Base-by-base conservation (phyloP, 1,284 basidiomycete genomes). In the Apiotrichum gamsii region DNA sequence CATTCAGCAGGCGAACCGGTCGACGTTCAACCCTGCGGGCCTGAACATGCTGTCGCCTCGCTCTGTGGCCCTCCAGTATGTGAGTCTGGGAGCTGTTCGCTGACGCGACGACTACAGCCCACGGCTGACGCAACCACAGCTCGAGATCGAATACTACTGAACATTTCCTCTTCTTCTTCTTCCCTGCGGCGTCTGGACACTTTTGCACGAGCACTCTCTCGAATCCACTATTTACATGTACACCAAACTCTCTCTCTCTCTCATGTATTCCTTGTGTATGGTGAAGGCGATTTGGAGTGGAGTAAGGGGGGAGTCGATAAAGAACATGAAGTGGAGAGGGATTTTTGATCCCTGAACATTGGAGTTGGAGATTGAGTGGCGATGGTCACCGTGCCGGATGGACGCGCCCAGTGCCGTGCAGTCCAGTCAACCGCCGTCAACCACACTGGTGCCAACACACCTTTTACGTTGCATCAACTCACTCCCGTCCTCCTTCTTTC, bases 11-110 rank as follows among this genome's bases (percentile, higher is more conserved):
- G 61, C 60, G 6, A 78, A 78, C 52, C 42, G 54, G 28, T 58
- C 63, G n/a, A 33, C 67, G 25, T 74, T 75, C 59, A 74, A 77
- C 46, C 66, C 68, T 3, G 64, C 57, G 3, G 76, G 77, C 0
- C 55, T 78, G 23, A 74, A 75, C 33, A 55, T 78, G 9, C 63
- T 75, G 8, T 64, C 69, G n/a, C 77, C 77, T 1, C 50, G 65
- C 15, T 58, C 64, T 39, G 70, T 70, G 4, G 76, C 73, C 5
- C 70, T 75, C 43, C 71, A 78, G 58, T 78, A 74, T 48, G 75
- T 76, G 47, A 64, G 74, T 63, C 25, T 28, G 25, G 8, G 25
- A n/a, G n/a, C n/a, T n/a, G n/a, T n/a, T n/a, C n/a, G n/a, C n/a
- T n/a, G n/a, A n/a, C n/a, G 8, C 25, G 25, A 28, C 25, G 25